Evolutionary conservation across 2,329 filamentous ascomycete genomes (phyloP).

Genomic region (Ilyonectria robusta): DNA sequence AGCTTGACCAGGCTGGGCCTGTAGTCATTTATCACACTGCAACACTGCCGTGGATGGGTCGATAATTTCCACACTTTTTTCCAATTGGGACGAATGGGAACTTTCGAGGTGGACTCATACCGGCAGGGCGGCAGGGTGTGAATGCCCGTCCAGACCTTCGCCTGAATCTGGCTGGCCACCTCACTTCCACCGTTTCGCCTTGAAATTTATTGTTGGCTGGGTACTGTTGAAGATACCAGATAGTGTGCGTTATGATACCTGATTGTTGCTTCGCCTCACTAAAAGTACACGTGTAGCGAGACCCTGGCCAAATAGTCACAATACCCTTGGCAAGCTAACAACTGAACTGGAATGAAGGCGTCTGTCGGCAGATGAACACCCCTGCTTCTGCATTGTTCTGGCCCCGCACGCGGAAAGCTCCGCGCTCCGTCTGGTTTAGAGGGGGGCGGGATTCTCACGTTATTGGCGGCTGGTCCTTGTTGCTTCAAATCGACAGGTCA

Average conservation of each 20-base stretch:
- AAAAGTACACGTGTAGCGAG: not conserved
- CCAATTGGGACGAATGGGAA: not conserved
- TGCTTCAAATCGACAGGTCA: not conserved
- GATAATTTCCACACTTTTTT: slow-evolving; percentile 2
- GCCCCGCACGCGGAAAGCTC: not conserved
- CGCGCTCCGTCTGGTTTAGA: not conserved
- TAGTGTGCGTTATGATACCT: not conserved
- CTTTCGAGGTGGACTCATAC: slow-evolving; percentile 1
- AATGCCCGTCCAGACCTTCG: not conserved
- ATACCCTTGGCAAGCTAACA: not conserved
- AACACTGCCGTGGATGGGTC: not conserved
- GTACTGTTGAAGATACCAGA: not conserved
- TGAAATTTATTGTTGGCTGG: not conserved
- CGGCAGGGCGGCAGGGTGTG: not conserved
- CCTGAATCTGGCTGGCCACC: not conserved
- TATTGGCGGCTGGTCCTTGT: not conserved
- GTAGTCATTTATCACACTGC: not conserved
- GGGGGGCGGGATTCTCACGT: not conserved
- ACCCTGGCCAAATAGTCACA: not conserved
- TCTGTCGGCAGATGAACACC: not conserved
- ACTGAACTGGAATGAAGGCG: not conserved
- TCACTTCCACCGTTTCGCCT: not conserved
- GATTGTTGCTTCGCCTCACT: slow-evolving; percentile 1
- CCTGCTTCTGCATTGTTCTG: not conserved
- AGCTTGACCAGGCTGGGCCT: not conserved